A percentile compares a stretch with the other conserved stretches of the same genome.
Conservation (phyloP, 139 green algal species). For the Nannochloris sp. region DNA sequence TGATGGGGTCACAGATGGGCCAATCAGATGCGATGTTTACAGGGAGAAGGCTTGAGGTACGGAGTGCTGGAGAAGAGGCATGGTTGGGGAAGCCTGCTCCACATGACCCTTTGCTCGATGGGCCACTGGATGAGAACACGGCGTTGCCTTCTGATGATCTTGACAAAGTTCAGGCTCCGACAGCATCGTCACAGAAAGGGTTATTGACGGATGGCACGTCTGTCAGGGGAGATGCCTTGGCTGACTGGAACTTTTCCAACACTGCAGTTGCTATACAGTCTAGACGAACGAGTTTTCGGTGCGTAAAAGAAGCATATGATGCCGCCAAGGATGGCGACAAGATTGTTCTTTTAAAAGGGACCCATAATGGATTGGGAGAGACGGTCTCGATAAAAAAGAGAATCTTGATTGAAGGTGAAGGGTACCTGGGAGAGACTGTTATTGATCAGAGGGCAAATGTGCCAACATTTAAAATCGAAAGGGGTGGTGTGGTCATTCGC, state of each 20-base stretch:
- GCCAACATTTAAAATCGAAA: conserved; percentile 41
- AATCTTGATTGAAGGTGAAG: conserved; percentile 51
- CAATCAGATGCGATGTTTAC: conserved; percentile 23
- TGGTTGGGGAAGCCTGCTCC: conserved; percentile 46
- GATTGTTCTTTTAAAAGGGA: conserved; percentile 45
- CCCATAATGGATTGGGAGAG: conserved; percentile 53
- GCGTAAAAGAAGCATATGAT: conserved; percentile 39
- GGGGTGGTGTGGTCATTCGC: conserved; percentile 33
- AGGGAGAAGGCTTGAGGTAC: conserved; percentile 41
- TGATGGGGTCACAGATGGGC: conserved; percentile 24
- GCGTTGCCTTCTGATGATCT: neutral
- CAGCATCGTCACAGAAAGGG: too few species aligned
- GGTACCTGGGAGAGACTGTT: conserved; percentile 36
- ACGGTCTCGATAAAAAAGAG: conserved; percentile 41
- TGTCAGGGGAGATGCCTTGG: conserved; percentile 9
- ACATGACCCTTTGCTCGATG: conserved; percentile 35
- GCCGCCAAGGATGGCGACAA: conserved; percentile 50
- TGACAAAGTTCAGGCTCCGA: too few species aligned
- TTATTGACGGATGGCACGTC: neutral
- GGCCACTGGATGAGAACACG: conserved; percentile 6
- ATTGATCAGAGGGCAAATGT: conserved; percentile 51
- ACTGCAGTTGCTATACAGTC: neutral
- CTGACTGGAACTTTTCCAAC: conserved; percentile 12
- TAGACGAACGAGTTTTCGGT: conserved; percentile 40
- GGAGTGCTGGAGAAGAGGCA: conserved; percentile 49